Evolutionary conservation across 1,139 yeast genomes (phyloP).

Genomic region (Pneumocystis carinii): DNA sequence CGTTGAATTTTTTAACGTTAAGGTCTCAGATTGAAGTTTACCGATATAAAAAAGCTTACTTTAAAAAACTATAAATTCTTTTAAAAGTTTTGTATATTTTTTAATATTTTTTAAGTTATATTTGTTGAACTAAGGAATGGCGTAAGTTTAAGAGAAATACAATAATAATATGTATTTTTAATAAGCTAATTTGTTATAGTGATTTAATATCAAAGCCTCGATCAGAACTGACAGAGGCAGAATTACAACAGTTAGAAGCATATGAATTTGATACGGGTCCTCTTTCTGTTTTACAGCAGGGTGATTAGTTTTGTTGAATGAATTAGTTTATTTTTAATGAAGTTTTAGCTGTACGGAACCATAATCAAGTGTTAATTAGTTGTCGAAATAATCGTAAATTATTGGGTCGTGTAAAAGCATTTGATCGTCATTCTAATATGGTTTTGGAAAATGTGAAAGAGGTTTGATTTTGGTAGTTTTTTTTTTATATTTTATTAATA

Average conservation of each 20-base stretch:
- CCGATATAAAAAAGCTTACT: not conserved
- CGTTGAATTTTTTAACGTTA: not conserved
- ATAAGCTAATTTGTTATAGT: constrained; percentile 24
- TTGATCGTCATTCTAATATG: constrained; percentile 91
- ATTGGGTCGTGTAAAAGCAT: constrained; percentile 79
- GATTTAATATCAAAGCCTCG: constrained; percentile 58
- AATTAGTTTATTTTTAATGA: not conserved
- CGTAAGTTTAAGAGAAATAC: not conserved
- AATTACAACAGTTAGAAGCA: constrained; percentile 64
- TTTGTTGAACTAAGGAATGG: not conserved
- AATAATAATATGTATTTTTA: not conserved
- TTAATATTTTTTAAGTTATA: not conserved
- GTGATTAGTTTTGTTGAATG: not conserved
- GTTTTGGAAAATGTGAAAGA: constrained; percentile 86
- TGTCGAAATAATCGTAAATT: constrained; percentile 86
- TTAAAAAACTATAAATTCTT: not conserved
- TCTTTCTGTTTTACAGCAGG: constrained; percentile 59
- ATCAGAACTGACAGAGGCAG: constrained; percentile 66
- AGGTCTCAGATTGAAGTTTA: not conserved
- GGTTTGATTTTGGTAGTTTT: constrained; percentile 19
- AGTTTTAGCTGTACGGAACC: constrained; percentile 45
- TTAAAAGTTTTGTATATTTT: not conserved
- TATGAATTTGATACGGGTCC: constrained; percentile 89
- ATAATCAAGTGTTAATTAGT: constrained; percentile 69
- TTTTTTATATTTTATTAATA: not conserved